Evolutionary conservation across 2,329 filamentous ascomycete genomes (phyloP).

Genomic region (Lecanicillium sp.): DNA sequence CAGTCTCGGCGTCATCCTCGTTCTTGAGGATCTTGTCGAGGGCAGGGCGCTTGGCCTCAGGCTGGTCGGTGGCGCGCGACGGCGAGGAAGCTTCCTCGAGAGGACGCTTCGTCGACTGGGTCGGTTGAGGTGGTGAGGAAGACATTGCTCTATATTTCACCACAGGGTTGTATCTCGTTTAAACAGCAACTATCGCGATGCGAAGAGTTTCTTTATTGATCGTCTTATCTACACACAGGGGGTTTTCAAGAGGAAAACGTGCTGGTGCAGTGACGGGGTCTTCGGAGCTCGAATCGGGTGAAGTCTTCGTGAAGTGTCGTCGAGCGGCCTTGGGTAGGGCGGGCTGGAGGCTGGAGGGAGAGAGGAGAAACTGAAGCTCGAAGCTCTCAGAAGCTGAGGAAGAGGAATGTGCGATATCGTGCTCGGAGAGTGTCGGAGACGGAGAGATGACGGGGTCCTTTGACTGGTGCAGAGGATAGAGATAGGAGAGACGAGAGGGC

Average conservation of each 20-base stretch:
- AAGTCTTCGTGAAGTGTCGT: conserved; percentile 36
- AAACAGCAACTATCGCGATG: conserved; percentile 13
- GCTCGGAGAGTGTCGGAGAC: conserved; percentile 3
- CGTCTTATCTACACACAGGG: conserved; percentile 72
- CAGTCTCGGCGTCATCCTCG: conserved; percentile 47
- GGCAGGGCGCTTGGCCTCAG: conserved; percentile 93
- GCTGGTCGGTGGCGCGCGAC: conserved; percentile 83
- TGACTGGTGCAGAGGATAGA: neutral
- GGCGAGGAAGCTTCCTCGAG: conserved; percentile 96
- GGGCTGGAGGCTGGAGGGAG: conserved; percentile 26
- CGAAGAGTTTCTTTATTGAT: conserved; percentile 36
- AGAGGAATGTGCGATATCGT: conserved; percentile 7
- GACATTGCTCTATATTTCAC: conserved; percentile 54
- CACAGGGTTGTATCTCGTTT: neutral
- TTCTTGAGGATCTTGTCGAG: conserved; percentile 85
- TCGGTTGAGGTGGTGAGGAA: conserved; percentile 59
- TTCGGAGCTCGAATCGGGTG: conserved; percentile 37
- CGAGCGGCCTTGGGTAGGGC: conserved; percentile 27
- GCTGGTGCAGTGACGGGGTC: conserved; percentile 65
- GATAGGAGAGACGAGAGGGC: conserved; percentile 25
- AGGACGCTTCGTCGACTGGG: conserved; percentile 79
- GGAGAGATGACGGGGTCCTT: neutral
- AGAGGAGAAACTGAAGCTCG: conserved; percentile 20
- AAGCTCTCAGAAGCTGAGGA: conserved; percentile 15
- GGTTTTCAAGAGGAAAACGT: conserved; percentile 85